Conservation (phyloP, 306 rosid species). For the Cajanus cajan region DNA sequence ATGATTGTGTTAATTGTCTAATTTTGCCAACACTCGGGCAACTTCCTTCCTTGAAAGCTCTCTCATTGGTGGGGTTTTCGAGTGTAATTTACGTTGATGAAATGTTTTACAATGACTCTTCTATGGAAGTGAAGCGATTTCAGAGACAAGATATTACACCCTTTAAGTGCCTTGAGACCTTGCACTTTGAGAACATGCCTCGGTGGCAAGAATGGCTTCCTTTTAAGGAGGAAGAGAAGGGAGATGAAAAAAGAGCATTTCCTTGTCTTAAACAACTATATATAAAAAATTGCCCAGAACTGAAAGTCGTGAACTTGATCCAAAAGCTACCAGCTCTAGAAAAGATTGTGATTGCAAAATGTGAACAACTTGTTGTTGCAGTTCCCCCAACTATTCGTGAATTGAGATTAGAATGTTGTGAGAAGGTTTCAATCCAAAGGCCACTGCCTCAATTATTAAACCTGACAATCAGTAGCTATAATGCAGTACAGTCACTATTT, state of each 20-base stretch:
- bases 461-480: neutral
- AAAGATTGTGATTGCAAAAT: neutral
- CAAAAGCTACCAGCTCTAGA: neutral
- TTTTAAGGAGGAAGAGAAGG: neutral
- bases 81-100: neutral
- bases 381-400: conserved; percentile 1
- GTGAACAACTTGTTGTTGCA: conserved; percentile 6
- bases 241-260: neutral
- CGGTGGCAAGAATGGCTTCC: conserved; percentile 18
- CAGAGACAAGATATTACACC: neutral
- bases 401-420: conserved; percentile 4
- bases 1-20: neutral
- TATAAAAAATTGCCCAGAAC: neutral
- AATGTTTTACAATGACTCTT: neutral
- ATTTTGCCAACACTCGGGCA: neutral
- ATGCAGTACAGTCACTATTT: neutral
- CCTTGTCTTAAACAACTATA: neutral
- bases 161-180: neutral
- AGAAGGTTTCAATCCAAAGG: conserved; percentile 6
- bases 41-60: conserved; percentile 1
- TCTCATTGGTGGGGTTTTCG: neutral
- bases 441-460: neutral
- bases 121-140: neutral
- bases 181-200: neutral
- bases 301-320: neutral